Percentiles rank a stretch among this genome's conserved stretches.
These are phyloP conservation scores for Astragalus membranaceus DNA, from an alignment of 306 rosid genomes.

Conservation along the genomic window DNA sequence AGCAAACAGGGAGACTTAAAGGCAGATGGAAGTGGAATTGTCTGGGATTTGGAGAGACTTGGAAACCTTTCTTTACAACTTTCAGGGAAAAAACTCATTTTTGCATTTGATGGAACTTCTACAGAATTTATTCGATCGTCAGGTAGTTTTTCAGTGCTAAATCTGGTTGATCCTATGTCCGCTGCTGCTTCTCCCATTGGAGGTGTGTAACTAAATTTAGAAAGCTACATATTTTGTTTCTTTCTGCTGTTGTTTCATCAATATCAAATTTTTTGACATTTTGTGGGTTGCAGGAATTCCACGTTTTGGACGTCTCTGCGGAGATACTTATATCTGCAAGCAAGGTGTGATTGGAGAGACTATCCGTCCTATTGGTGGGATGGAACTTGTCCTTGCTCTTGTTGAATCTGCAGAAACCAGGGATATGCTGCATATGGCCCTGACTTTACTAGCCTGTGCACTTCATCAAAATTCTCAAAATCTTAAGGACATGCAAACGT, in stretches of 20 bases:
- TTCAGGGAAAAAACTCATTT: conserved; percentile 89
- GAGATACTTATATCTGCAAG: conserved; percentile 75
- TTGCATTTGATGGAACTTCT: conserved; percentile 96
- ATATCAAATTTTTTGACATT: conserved; percentile 15
- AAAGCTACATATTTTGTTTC: conserved; percentile 10
- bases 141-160: conserved; percentile 82
- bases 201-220: conserved; percentile 54
- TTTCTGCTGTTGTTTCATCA: conserved; percentile 10
- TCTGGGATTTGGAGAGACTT: conserved; percentile 98
- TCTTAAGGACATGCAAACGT: conserved; percentile 88
- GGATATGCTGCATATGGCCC: conserved; percentile 97
- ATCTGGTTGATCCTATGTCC: conserved; percentile 96
- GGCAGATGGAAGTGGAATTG: conserved; percentile 98
- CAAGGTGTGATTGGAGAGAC: conserved; percentile 87
- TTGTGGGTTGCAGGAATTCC: conserved; percentile 75
- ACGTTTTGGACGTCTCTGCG: conserved; percentile 96
- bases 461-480: conserved; percentile 95
- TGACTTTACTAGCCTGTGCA: conserved; percentile 73
- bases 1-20: conserved; percentile 66
- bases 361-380: conserved; percentile 84
- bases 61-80: conserved; percentile 89
- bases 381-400: conserved; percentile 81
- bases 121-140: conserved; percentile 68
- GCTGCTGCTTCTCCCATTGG: conserved; percentile 99
- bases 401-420: conserved; percentile 96